phyloP scores from a whole-genome alignment of 805 yeast species.

The Lipomyces kockii region DNA sequence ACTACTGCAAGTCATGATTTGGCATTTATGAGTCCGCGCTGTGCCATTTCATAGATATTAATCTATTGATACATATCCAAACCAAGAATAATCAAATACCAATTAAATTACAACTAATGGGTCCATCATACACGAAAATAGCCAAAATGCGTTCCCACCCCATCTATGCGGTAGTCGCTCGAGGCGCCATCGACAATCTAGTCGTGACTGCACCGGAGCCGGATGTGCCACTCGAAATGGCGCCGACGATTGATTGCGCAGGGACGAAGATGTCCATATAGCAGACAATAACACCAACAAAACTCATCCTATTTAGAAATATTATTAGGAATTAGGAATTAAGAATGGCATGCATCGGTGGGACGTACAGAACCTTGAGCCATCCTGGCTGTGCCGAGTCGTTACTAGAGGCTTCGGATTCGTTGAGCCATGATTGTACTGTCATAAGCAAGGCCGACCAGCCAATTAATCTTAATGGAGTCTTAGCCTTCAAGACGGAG shows the following conservation, averaged over 20 bases:
- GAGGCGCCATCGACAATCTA: slow-evolving; percentile 31
- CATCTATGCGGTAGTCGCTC: slow-evolving; percentile 20
- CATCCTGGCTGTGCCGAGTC: slow-evolving; percentile 30
- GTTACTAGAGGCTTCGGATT: slow-evolving; percentile 11
- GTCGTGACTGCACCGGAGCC: slow-evolving; percentile 26
- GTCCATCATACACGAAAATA: too few species aligned
- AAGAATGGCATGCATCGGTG: not conserved
- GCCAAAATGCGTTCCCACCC: not conserved
- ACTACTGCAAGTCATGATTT: not conserved
- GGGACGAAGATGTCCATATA: slow-evolving; percentile 32
- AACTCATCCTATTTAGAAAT: slow-evolving; percentile 17
- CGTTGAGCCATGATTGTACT: slow-evolving; percentile 35
- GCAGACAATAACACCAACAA: slow-evolving; percentile 34
- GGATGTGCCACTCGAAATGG: slow-evolving; percentile 9
- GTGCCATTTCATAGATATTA: too few species aligned
- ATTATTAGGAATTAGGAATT: not conserved
- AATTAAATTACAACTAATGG: not conserved
- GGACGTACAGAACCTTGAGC: slow-evolving; percentile 31
- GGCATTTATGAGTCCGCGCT: not conserved
- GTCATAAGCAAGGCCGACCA: slow-evolving; percentile 34
- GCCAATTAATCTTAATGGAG: slow-evolving; percentile 18
- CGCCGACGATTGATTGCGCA: slow-evolving; percentile 6
- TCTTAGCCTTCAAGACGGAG: not conserved
- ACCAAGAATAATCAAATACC: not conserved
- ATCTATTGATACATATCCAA: not conserved